Evolutionary conservation across 2,329 filamentous ascomycete species (phyloP).

Genomic region (Ophidiomyces ophidiicola): DNA sequence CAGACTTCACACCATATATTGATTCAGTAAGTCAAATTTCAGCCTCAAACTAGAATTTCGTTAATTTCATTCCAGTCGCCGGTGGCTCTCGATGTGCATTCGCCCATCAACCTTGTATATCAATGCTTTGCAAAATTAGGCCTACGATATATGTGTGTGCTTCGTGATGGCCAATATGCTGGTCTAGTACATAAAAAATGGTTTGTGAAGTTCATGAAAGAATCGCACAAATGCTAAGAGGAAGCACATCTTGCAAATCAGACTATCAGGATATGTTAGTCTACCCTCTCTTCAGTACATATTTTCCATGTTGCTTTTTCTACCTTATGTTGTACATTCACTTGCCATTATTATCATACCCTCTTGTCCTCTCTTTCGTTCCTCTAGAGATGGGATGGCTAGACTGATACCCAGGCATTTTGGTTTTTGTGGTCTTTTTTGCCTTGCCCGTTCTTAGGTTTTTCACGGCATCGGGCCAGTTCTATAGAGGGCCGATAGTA

Average conservation of each 20-base stretch:
- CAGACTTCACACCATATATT: slow-evolving; percentile 82
- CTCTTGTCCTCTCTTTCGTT: neutral
- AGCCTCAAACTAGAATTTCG: neutral
- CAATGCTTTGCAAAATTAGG: slow-evolving; percentile 94
- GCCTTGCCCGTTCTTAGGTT: too few species aligned
- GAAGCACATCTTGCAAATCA: neutral
- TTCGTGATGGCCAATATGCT: slow-evolving; percentile 70
- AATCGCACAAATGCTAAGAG: slow-evolving; percentile 26
- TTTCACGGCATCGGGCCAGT: too few species aligned
- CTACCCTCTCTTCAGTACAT: neutral
- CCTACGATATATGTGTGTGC: slow-evolving; percentile 79
- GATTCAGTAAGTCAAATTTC: slow-evolving; percentile 56
- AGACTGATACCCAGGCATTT: neutral
- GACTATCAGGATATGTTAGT: neutral
- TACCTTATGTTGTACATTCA: too few species aligned
- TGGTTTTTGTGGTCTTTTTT: too few species aligned
- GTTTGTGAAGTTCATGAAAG: slow-evolving; percentile 88
- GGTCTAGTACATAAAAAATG: slow-evolving; percentile 95
- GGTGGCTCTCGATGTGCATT: slow-evolving; percentile 73
- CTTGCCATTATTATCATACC: too few species aligned
- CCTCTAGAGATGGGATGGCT: neutral
- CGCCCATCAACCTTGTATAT: slow-evolving; percentile 88
- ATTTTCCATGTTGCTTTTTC: slow-evolving; percentile 8
- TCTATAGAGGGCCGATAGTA: too few species aligned
- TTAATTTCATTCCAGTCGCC: slow-evolving; percentile 47